phyloP scores from a whole-genome alignment of 306 rosid genomes.

The Rosa lucieae region DNA sequence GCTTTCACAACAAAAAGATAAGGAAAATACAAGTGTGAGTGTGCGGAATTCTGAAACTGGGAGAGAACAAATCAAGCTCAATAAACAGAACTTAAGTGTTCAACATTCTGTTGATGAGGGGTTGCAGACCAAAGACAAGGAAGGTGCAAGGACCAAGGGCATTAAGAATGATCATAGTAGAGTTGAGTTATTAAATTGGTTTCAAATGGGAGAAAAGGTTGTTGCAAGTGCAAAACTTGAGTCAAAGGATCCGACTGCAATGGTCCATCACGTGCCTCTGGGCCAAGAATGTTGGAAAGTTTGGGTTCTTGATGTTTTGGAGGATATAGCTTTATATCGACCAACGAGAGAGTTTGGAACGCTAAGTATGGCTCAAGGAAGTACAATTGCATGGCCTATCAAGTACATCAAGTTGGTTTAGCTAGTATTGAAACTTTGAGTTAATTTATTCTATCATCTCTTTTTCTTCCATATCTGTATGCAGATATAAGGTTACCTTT shows the following conservation, averaged over 20 bases:
- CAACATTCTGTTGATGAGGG: too few species aligned
- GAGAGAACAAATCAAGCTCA: not conserved
- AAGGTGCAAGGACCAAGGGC: too few species aligned
- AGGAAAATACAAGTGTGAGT: too few species aligned
- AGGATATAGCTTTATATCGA: not conserved
- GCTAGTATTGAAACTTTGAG: not conserved
- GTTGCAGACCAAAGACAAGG: too few species aligned
- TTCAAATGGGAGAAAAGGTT: not conserved
- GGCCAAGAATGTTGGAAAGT: not conserved
- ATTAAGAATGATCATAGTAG: not conserved
- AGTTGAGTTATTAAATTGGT: not conserved
- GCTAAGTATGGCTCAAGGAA: not conserved
- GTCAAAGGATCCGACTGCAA: not conserved
- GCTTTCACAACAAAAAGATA: too few species aligned
- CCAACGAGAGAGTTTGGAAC: not conserved
- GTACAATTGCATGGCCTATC: not conserved
- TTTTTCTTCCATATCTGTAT: too few species aligned
- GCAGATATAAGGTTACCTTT: too few species aligned
- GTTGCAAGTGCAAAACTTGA: not conserved
- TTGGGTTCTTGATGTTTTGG: not conserved
- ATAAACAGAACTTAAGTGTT: not conserved
- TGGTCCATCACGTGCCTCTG: not conserved
- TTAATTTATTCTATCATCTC: too few species aligned
- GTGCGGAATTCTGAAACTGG: too few species aligned
- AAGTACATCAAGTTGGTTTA: not conserved